Base-by-base conservation (phyloP, 2,329 filamentous ascomycete species). In the Colletotrichum gigasporum region DNA sequence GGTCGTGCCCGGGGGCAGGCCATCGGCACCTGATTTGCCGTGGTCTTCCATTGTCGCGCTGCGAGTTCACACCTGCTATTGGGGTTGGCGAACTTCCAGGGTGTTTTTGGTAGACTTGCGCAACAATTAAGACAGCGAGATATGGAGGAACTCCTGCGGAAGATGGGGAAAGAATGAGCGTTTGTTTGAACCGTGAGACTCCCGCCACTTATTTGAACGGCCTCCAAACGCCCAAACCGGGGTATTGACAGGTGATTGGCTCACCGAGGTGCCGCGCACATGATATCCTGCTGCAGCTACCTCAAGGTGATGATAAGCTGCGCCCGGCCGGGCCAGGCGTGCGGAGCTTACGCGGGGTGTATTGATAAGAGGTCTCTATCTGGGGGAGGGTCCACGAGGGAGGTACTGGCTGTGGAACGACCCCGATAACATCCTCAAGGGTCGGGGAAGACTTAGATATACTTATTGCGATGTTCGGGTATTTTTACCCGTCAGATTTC, bases 1-100 rank as follows among this genome's bases (percentile, higher is more conserved):
- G 2, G 59, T 22, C 10, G 59, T 63, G 35, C 59, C 59, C 1
- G 59, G 59, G 5, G 59, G 59, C 1, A 63, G 11, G 2, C 4
- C 28, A 6, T 51, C 22, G 6, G 12, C 18, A 2, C 30, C 14
- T 3, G 16, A 10, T 11, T 47, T 41, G 3, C 8, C 12, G 52
- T 16, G 42, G 10, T 14, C 11, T 34, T 12, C 5, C 34, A 48
- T 32, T 22, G 34, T 5, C 18, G 35, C n/a, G n/a, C n/a, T n/a
- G n/a, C n/a, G n/a, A n/a, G n/a, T n/a, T n/a, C n/a, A n/a, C n/a
- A n/a, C n/a, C n/a, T n/a, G n/a, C n/a, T n/a, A n/a, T n/a, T n/a
- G n/a, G n/a, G n/a, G n/a, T n/a, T n/a, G n/a, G n/a, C n/a, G n/a
- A n/a, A n/a, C n/a, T n/a, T n/a, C n/a, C n/a, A n/a, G n/a, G n/a